These are phyloP conservation scores for Dacryopinax spathularia DNA, from an alignment of 768 basidiomycete species.

Conservation along the genomic window DNA sequence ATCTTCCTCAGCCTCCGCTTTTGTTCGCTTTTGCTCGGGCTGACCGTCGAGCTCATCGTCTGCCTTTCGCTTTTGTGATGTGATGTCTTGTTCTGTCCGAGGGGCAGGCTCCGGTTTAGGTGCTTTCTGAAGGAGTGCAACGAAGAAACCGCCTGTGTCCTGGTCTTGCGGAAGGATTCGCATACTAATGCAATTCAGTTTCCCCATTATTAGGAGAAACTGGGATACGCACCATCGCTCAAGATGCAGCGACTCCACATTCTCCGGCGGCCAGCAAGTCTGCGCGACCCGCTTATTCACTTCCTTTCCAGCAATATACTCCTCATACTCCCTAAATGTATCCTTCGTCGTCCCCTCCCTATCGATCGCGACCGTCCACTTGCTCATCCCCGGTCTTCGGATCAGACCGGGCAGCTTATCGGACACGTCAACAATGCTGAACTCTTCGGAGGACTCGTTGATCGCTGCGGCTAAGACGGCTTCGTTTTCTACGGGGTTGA, in stretches of 20 bases:
- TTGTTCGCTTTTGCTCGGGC: slow-evolving; percentile 6
- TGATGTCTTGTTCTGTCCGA: not conserved
- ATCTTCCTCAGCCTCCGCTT: slow-evolving; percentile 9
- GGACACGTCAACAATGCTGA: slow-evolving; percentile 67
- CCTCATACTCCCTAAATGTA: slow-evolving; percentile 45
- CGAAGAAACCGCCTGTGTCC: slow-evolving; percentile 93
- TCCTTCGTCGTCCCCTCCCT: slow-evolving; percentile 30
- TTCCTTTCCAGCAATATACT: slow-evolving; percentile 37
- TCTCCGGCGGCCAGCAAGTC: slow-evolving; percentile 66
- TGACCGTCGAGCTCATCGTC: not conserved
- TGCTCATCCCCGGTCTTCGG: slow-evolving; percentile 57
- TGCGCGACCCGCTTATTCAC: slow-evolving; percentile 41
- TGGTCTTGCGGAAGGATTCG: slow-evolving; percentile 90
- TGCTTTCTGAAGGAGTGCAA: slow-evolving; percentile 34
- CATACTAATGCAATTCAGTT: slow-evolving; percentile 35
- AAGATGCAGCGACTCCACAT: slow-evolving; percentile 45
- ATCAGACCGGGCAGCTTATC: slow-evolving; percentile 53
- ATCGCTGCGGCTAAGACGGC: slow-evolving; percentile 83
- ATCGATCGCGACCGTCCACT: slow-evolving; percentile 65
- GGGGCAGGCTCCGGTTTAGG: not conserved
- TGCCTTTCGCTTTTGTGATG: slow-evolving; percentile 1
- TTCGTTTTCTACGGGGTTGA: slow-evolving; percentile 96
- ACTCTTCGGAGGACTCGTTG: slow-evolving; percentile 37
- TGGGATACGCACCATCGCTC: slow-evolving; percentile 48
- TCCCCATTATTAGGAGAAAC: not conserved